Base-by-base conservation (phyloP, 2,329 filamentous ascomycete genomes). In the Aureobasidium leucospermi region DNA sequence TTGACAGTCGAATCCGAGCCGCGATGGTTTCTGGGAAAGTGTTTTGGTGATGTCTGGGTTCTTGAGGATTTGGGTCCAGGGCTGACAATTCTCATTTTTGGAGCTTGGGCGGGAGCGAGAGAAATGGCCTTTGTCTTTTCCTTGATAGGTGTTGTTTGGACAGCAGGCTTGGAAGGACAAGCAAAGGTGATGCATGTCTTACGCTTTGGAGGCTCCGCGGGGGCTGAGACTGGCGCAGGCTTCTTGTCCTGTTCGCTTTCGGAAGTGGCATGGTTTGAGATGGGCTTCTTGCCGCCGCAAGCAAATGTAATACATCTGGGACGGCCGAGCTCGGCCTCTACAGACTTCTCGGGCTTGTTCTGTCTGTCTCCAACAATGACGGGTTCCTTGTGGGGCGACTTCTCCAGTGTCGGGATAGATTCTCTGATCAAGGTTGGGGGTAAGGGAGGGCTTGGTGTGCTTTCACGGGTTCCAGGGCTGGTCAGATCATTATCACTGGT, bases 241-340 rank as follows among this genome's bases (percentile, higher is more conserved):
- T 74, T 71, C 4, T 48, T 58, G 9, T 58, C 55, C 34, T 38
- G 32, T 46, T 71, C 63, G 41, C 69, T 66, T 34, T 66, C 65
- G 11, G 64, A 62, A 16, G 61, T 62, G 72, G 68, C n/a, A 68
- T 67, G 57, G 66, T 64, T 28, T 73, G 68, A 29, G 74, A 70
- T 53, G 75, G 72, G 64, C 77, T 78, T 32, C 69, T 86, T 89
- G 41, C 82, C 86, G 38, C 83, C 86, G 71, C 93, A 97, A 36
- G 90, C 91, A 72, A 97, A 97, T 61, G 88, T 93, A 66, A 97
- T 96, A 73, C 89, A 93, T 62, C 92, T 85, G 76, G 92, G 96
- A 68, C 89, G 88, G 51, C 85, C 86, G 55, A 86, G 74, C 10
- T 77, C 79, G n/a, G 80, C 82, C 68, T 87, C 85, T 1, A 87